These are phyloP conservation scores for Trichoderma sp. DNA, from an alignment of 2,329 filamentous ascomycete species.

Conservation along the genomic window DNA sequence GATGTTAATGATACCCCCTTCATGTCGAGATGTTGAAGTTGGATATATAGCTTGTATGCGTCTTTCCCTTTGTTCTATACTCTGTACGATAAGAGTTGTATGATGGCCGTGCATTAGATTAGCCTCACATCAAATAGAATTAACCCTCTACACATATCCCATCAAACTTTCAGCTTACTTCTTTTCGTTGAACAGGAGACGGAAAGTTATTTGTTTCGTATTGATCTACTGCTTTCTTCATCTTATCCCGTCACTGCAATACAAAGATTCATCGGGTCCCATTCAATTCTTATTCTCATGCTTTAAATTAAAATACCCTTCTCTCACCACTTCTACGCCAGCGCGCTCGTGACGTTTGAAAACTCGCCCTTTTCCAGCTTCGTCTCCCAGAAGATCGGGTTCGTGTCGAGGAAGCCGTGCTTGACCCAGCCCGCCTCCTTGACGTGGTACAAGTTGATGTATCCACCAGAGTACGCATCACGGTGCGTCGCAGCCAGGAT, in stretches of 20 bases:
- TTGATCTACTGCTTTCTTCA: not conserved
- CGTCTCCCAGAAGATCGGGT: conserved; percentile 99
- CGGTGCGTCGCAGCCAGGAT: conserved; percentile 96
- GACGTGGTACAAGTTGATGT: conserved; percentile 98
- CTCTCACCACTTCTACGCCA: conserved; percentile 45
- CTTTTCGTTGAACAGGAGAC: not conserved
- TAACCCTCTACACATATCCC: not conserved
- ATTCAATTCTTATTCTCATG: not conserved
- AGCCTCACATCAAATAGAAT: not conserved
- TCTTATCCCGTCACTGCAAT: not conserved
- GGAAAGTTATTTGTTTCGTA: not conserved
- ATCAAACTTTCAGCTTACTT: no score
- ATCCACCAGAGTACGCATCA: conserved; percentile 98
- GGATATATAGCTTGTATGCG: not conserved
- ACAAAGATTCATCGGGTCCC: not conserved
- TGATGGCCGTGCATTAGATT: not conserved
- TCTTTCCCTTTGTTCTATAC: not conserved
- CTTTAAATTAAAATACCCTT: not conserved
- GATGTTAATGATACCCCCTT: not conserved
- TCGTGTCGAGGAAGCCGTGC: conserved; percentile 97
- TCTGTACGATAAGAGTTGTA: not conserved
- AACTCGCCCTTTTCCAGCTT: conserved; percentile 99
- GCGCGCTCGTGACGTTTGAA: conserved; percentile 82
- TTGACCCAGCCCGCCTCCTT: conserved; percentile 99
- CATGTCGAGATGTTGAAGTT: not conserved